Evolutionary conservation across 192 early-diverging fungal species (phyloP).

Genomic region (Backusella westeae): DNA sequence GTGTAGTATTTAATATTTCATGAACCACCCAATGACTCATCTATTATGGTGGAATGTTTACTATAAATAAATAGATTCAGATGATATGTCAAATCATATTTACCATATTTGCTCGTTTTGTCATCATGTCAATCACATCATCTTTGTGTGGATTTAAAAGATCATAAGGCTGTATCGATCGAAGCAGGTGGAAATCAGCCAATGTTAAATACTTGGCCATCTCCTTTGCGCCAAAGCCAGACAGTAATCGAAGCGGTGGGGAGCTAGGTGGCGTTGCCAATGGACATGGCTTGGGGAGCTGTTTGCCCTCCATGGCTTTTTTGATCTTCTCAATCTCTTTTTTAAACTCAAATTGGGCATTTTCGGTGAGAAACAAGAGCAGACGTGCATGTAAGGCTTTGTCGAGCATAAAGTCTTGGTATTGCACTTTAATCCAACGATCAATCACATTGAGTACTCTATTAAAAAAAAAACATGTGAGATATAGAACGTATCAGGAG

Average conservation of each 20-base stretch:
- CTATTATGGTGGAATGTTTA: constrained; percentile 11
- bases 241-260: not conserved
- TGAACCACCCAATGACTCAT: constrained; percentile 37
- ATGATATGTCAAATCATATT: not conserved
- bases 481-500: not conserved
- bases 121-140: constrained; percentile 32
- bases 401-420: constrained; percentile 57
- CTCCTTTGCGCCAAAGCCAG: constrained; percentile 4
- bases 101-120: constrained; percentile 40
- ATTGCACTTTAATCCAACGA: constrained; percentile 63
- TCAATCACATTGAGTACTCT: constrained; percentile 59
- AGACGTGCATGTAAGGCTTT: constrained; percentile 40
- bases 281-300: not conserved
- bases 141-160: constrained; percentile 7
- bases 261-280: constrained; percentile 25
- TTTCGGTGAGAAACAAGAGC: constrained; percentile 46
- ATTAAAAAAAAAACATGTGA: not conserved
- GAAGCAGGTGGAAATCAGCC: constrained; percentile 41
- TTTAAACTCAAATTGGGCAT: constrained; percentile 36
- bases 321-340: constrained; percentile 30
- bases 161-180: constrained; percentile 34
- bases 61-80: not conserved
- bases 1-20: constrained; percentile 15
- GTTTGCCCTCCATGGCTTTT: not conserved
- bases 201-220: constrained; percentile 40